Evolutionary conservation across 139 green algal genomes (phyloP).

Genomic region (Micractinium sp.): DNA sequence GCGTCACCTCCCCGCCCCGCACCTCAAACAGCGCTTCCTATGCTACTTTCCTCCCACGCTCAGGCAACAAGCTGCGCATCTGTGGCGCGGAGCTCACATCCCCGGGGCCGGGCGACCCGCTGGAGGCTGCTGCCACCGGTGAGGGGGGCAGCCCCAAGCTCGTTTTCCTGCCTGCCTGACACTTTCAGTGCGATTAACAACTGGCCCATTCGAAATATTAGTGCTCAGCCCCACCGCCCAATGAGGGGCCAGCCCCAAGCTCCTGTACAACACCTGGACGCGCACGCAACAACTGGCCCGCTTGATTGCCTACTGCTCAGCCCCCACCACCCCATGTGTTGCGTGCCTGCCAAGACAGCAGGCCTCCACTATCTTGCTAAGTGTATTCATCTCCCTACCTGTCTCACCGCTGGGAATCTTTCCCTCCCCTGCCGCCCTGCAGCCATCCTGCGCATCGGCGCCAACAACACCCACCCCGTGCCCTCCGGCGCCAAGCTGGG

Average conservation of each 20-base stretch:
- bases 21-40: background rate
- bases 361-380: too few species aligned
- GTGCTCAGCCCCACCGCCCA: too few species aligned
- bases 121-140: constrained; percentile 30
- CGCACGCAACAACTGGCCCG: too few species aligned
- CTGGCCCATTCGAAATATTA: too few species aligned
- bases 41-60: background rate
- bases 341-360: background rate
- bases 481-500: constrained; percentile 35
- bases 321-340: background rate
- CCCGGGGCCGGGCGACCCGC: constrained; percentile 34
- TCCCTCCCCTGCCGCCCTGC: background rate
- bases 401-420: background rate
- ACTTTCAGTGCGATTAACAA: too few species aligned
- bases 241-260: too few species aligned
- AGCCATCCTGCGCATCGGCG: constrained; percentile 8
- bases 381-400: background rate
- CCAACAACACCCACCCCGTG: constrained; percentile 27
- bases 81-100: constrained; percentile 33
- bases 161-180: too few species aligned
- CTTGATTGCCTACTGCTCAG: too few species aligned
- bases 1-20: too few species aligned
- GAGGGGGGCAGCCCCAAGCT: background rate
- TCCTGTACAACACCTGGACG: background rate
- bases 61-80: constrained; percentile 45